Conservation (phyloP, 2,329 filamentous ascomycete genomes). For the Sarocladium oryzae region DNA sequence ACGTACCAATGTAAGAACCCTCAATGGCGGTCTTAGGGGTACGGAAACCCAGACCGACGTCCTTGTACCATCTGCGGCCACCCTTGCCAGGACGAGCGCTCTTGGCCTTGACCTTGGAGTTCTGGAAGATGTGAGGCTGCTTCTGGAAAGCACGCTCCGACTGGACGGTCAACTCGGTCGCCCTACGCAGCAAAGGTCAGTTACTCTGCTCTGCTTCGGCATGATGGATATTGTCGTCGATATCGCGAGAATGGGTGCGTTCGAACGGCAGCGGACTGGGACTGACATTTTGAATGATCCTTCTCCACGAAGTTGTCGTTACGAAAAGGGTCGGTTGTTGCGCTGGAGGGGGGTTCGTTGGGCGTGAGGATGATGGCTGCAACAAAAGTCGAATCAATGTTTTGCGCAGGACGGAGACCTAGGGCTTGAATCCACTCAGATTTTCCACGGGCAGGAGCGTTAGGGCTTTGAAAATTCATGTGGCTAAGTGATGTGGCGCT, state of each 20-base stretch:
- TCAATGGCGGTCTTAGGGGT: slow-evolving; percentile 99
- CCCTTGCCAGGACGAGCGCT: slow-evolving; percentile 83
- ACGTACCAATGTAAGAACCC: slow-evolving; percentile 97
- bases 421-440: slow-evolving; percentile 22
- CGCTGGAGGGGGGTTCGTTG: slow-evolving; percentile 5
- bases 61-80: slow-evolving; percentile 96
- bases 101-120: slow-evolving; percentile 87
- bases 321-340: slow-evolving; percentile 9
- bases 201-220: slow-evolving; percentile 13
- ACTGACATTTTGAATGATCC: slow-evolving; percentile 40
- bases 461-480: slow-evolving; percentile 36
- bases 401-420: slow-evolving; percentile 12
- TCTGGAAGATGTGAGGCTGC: slow-evolving; percentile 99
- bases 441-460: slow-evolving; percentile 14
- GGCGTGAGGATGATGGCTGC: slow-evolving; percentile 5
- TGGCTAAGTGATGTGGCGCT: slow-evolving; percentile 16
- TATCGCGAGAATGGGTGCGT: neutral
- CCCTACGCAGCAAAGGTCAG: slow-evolving; percentile 57
- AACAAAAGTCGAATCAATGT: slow-evolving; percentile 10
- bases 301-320: slow-evolving; percentile 19
- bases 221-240: slow-evolving; percentile 3
- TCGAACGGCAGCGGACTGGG: slow-evolving; percentile 7
- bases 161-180: slow-evolving; percentile 98
- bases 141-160: slow-evolving; percentile 99
- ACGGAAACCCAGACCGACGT: slow-evolving; percentile 97